These are phyloP conservation scores for Termitomyces sp. DNA, from an alignment of 768 basidiomycete species.

Conservation along the genomic window DNA sequence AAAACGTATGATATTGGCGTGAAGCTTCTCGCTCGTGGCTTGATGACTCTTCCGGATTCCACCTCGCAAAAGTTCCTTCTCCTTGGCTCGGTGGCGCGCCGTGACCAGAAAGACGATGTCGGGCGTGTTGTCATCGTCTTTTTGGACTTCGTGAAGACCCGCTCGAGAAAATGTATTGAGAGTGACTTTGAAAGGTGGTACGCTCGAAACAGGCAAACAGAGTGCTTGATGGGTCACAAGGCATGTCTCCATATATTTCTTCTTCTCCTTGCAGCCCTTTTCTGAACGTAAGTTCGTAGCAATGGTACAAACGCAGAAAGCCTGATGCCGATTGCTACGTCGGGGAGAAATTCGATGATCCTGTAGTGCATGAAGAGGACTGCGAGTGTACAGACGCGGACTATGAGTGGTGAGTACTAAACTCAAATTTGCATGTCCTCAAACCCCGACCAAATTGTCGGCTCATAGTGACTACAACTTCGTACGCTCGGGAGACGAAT, in stretches of 20 bases:
- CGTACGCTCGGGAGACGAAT: slow-evolving; percentile 65
- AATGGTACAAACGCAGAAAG: slow-evolving; percentile 92
- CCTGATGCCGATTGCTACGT: slow-evolving; percentile 82
- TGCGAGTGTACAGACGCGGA: slow-evolving; percentile 85
- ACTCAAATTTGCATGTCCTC: not conserved
- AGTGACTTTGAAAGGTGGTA: slow-evolving; percentile 87
- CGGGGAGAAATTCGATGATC: slow-evolving; percentile 84
- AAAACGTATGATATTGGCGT: slow-evolving; percentile 62
- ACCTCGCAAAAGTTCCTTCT: slow-evolving; percentile 96
- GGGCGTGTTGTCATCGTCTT: slow-evolving; percentile 68
- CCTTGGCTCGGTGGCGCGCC: slow-evolving; percentile 67
- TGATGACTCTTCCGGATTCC: slow-evolving; percentile 91
- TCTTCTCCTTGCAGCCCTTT: not conserved
- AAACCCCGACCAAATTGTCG: not conserved
- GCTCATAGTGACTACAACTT: slow-evolving; percentile 80
- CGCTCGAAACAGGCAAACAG: slow-evolving; percentile 55
- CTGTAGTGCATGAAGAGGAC: slow-evolving; percentile 73
- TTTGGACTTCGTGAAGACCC: slow-evolving; percentile 76
- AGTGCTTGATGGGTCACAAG: slow-evolving; percentile 95
- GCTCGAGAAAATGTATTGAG: slow-evolving; percentile 60
- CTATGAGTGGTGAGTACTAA: slow-evolving; percentile 77
- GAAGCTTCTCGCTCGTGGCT: slow-evolving; percentile 61
- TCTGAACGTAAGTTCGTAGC: slow-evolving; percentile 38
- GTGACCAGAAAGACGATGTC: slow-evolving; percentile 43
- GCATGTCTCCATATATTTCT: slow-evolving; percentile 29